phyloP scores from a whole-genome alignment of 495 filamentous ascomycete genomes.

The Hypoxylon subgilvum region DNA sequence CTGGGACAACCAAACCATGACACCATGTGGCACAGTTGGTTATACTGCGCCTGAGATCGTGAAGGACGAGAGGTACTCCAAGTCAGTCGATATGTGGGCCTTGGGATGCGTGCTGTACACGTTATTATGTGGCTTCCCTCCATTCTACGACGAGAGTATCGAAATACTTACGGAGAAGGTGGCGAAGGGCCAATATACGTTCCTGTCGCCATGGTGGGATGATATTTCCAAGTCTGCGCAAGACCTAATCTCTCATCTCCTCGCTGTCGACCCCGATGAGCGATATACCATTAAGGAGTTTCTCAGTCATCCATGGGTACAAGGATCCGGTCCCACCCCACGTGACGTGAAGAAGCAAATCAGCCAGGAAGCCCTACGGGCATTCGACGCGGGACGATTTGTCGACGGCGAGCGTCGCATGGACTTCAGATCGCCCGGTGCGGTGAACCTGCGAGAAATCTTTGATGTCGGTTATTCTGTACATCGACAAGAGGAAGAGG shows the following conservation, averaged over 20 bases:
- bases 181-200: slow-evolving; percentile 94
- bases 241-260: slow-evolving; percentile 89
- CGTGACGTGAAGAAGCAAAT: slow-evolving; percentile 68
- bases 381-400: slow-evolving; percentile 62
- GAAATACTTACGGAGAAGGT: slow-evolving; percentile 98
- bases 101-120: slow-evolving; percentile 97
- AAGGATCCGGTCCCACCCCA: slow-evolving; percentile 59
- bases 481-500: slow-evolving; percentile 94
- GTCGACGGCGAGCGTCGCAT: slow-evolving; percentile 68
- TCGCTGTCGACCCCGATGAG: slow-evolving; percentile 91
- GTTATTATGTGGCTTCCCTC: slow-evolving; percentile 93
- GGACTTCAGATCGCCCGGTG: slow-evolving; percentile 96
- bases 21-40: slow-evolving; percentile 95
- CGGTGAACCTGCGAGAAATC: slow-evolving; percentile 92
- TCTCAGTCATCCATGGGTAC: slow-evolving; percentile 90
- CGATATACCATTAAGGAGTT: slow-evolving; percentile 89
- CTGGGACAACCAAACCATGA: slow-evolving; percentile 99
- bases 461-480: slow-evolving; percentile 98
- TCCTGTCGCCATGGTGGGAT: slow-evolving; percentile 99
- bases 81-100: slow-evolving; percentile 99
- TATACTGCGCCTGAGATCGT: slow-evolving; percentile 99
- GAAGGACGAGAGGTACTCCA: slow-evolving; percentile 97
- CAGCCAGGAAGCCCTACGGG: slow-evolving; percentile 51
- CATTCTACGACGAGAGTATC: slow-evolving; percentile 98
- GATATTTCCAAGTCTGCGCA: slow-evolving; percentile 96